Evolutionary conservation across 2,329 filamentous ascomycete genomes (phyloP).

Genomic region (Scortechinia acanthostroma): DNA sequence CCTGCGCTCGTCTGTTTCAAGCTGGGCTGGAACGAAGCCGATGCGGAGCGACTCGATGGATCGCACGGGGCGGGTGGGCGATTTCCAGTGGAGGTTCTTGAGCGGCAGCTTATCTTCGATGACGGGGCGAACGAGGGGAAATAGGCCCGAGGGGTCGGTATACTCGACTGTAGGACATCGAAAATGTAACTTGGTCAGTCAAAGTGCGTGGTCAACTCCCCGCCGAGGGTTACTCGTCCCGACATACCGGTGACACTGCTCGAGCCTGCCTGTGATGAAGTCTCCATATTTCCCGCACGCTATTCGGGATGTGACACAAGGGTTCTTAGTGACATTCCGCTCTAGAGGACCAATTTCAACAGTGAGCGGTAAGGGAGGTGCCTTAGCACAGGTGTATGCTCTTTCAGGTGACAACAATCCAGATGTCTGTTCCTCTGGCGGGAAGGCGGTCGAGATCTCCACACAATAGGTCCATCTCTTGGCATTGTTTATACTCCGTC

Average conservation of each 20-base stretch:
- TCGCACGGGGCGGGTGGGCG: slow-evolving; percentile 79
- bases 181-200: no score
- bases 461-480: no score
- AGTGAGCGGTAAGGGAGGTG: no score
- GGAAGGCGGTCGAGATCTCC: no score
- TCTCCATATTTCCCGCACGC: neutral
- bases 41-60: slow-evolving; percentile 91
- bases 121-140: slow-evolving; percentile 72
- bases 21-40: slow-evolving; percentile 64
- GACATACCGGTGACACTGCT: slow-evolving; percentile 1
- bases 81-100: slow-evolving; percentile 93
- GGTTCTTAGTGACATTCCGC: neutral
- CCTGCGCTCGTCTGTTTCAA: slow-evolving; percentile 29
- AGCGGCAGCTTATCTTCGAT: slow-evolving; percentile 75
- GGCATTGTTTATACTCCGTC: no score
- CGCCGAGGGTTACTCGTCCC: neutral
- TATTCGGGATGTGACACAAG: neutral
- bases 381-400: no score
- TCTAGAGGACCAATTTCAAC: no score
- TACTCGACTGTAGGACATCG: slow-evolving; percentile 87
- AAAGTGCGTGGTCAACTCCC: no score
- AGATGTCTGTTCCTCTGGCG: no score
- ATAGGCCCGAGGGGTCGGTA: slow-evolving; percentile 85
- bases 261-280: neutral
- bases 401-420: no score